phyloP scores from a whole-genome alignment of 2,329 filamentous ascomycete genomes.

The Sporothrix brunneoviolacea region DNA sequence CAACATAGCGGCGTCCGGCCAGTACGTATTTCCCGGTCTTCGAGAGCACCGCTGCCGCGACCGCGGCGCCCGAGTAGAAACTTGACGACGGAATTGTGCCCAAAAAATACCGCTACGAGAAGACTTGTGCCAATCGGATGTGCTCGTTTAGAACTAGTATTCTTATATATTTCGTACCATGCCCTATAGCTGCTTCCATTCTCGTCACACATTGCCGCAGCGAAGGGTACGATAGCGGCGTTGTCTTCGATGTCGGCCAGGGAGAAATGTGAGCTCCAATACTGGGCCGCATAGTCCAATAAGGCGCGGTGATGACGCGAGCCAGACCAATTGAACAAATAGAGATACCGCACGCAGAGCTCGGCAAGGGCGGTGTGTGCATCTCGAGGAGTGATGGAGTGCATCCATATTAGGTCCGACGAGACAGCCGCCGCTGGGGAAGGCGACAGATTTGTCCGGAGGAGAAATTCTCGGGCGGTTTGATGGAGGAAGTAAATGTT shows the following conservation, averaged over 20 bases:
- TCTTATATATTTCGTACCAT: slow-evolving; percentile 13
- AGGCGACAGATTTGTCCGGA: slow-evolving; percentile 9
- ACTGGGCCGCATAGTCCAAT: slow-evolving; percentile 20
- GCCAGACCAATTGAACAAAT: slow-evolving; percentile 12
- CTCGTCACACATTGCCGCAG: slow-evolving; percentile 16
- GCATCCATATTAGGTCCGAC: slow-evolving; percentile 16
- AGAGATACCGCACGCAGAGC: slow-evolving; percentile 20
- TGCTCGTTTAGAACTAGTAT: no score
- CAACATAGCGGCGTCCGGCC: no score
- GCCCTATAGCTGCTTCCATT: slow-evolving; percentile 9
- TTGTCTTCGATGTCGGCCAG: slow-evolving; percentile 11
- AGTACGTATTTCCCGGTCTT: background rate
- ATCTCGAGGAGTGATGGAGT: slow-evolving; percentile 17
- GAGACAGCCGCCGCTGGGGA: slow-evolving; percentile 1
- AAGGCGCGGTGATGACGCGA: slow-evolving; percentile 4
- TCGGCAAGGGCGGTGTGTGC: slow-evolving; percentile 21
- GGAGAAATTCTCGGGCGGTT: slow-evolving; percentile 28
- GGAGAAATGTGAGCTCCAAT: slow-evolving; percentile 21
- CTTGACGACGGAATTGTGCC: slow-evolving; percentile 12
- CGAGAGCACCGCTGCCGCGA: no score
- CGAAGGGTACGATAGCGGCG: slow-evolving; percentile 7
- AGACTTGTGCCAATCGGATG: background rate
- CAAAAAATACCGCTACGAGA: slow-evolving; percentile 16
- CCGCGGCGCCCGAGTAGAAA: background rate
- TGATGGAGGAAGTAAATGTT: slow-evolving; percentile 28